phyloP scores from a whole-genome alignment of 192 early-diverging fungal species.

The Coemansia sp. region DNA sequence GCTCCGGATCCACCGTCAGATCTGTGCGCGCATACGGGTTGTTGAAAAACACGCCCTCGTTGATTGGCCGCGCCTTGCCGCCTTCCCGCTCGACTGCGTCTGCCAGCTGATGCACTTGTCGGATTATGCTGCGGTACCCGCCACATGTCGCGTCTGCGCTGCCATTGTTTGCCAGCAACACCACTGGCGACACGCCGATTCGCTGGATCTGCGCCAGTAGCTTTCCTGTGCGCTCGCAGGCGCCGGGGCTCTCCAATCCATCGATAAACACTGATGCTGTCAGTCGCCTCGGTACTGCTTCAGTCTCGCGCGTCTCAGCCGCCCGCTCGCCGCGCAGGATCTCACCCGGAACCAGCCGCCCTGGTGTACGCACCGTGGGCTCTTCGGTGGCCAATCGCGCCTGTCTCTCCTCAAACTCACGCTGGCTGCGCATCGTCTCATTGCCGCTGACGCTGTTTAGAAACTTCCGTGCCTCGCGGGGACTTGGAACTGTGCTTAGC shows the following conservation, averaged over 20 bases:
- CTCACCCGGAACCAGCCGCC: constrained; percentile 24
- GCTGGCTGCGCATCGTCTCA: constrained; percentile 49
- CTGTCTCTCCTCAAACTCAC: constrained; percentile 43
- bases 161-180: constrained; percentile 15
- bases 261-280: constrained; percentile 39
- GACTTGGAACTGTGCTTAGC: constrained; percentile 50
- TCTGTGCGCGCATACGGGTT: constrained; percentile 16
- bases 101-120: constrained; percentile 36
- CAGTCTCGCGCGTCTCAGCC: neutral
- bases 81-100: constrained; percentile 74
- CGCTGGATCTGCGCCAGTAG: constrained; percentile 54
- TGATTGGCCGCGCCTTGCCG: constrained; percentile 68
- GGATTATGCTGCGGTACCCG: constrained; percentile 26
- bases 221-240: constrained; percentile 28
- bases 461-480: constrained; percentile 53
- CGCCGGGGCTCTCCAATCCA: constrained; percentile 9
- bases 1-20: constrained; percentile 47
- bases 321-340: neutral
- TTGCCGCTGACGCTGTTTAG: constrained; percentile 42
- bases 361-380: neutral
- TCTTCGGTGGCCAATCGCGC: constrained; percentile 27
- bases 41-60: constrained; percentile 62
- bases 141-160: neutral
- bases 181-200: constrained; percentile 49
- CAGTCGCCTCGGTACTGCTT: constrained; percentile 21